Evolutionary conservation across 1,139 yeast genomes (phyloP).

Genomic region (Candida dubliniensis): DNA sequence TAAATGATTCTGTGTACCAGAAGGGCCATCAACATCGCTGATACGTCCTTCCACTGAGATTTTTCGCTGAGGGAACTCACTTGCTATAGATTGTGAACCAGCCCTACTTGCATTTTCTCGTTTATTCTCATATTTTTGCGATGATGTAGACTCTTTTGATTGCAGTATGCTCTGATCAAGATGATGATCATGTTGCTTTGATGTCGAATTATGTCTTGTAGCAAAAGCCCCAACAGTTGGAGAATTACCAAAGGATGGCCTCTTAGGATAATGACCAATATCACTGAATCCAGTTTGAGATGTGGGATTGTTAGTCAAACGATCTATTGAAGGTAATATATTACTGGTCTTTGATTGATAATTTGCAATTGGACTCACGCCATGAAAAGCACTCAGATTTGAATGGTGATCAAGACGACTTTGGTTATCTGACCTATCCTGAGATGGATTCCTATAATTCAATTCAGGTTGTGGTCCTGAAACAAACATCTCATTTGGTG

Average conservation of each 20-base stretch:
- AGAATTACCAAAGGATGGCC: not conserved
- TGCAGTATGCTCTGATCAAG: not conserved
- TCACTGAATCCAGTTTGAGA: not conserved
- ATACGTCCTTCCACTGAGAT: too few species aligned
- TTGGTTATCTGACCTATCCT: too few species aligned
- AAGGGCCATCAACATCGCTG: not conserved
- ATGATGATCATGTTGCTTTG: too few species aligned
- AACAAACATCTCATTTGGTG: too few species aligned
- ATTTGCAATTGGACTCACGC: constrained; percentile 1
- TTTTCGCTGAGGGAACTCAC: too few species aligned
- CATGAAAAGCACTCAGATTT: not conserved
- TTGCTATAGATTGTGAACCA: too few species aligned
- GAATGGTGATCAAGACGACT: too few species aligned
- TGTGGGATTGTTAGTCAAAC: not conserved
- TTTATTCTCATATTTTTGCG: not conserved
- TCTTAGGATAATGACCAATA: not conserved
- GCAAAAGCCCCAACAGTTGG: too few species aligned
- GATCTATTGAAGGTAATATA: constrained; percentile 1
- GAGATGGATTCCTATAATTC: too few species aligned
- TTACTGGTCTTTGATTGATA: not conserved
- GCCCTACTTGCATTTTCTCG: too few species aligned
- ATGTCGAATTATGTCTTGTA: too few species aligned
- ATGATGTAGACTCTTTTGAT: not conserved
- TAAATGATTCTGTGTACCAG: not conserved
- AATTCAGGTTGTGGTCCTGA: too few species aligned